Evolutionary conservation across 495 filamentous ascomycete genomes (phyloP), one percentile per base, ranked within the genome.

Genomic region (Hyphodiscus hymeniophilus): DNA sequence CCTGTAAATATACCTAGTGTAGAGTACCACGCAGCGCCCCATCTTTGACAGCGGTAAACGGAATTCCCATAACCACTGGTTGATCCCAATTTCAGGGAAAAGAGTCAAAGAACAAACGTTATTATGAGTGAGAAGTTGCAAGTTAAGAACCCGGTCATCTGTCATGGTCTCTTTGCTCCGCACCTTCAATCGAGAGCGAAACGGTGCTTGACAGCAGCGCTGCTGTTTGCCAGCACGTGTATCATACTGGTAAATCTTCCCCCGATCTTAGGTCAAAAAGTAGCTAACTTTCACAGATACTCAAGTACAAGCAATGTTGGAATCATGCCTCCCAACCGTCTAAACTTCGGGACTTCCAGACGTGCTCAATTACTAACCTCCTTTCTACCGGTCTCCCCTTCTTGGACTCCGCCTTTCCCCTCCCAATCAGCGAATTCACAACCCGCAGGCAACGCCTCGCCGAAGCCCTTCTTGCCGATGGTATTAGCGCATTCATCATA

Each of bases 401-500:
- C 44, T 55, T 78, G 10, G 53, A 68, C n/a, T 52, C 48, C 5
- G 72, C 67, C 6, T 41, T 49, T 0, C 70, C 70, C 0, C 69
- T 74, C 21, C 30, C 55, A 2, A 23, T 65, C 0, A 42, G 54
- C 1, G 72, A 75, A 40, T 78, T 68, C 47, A 60, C 70, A 18
- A 48, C 66, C 6, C 64, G 73, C 8, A 57, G 74, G 22, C 60
- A 73, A 32, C 64, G 67, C 22, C 59, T 74, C 7, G 74, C 73
- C 2, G 56, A 59, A 42, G 74, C 75, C 7, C 55, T 79, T 7
- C 59, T 65, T 3, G 63, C 59, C 6, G 65, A 68, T 21, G 58
- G 52, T 0, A 63, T 63, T 3, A 71, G 76, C 54, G 72, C 70
- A 2, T 76, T 78, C 44, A 61, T 77, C 3, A 51, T 76, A 6